Base-by-base conservation (phyloP, 108 stramenopile genomes). In the Cyclostephanos tholiformis region DNA sequence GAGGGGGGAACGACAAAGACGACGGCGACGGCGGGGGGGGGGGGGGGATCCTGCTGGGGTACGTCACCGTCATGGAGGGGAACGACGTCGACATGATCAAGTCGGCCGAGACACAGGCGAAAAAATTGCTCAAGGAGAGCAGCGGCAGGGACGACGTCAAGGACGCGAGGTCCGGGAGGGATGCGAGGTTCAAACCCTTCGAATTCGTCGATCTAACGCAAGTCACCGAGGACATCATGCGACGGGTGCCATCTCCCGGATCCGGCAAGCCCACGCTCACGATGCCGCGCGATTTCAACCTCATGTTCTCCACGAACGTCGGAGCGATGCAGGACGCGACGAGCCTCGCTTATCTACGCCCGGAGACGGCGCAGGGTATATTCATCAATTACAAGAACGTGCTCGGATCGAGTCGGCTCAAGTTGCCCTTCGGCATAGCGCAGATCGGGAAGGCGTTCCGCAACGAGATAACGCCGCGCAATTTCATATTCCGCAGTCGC, bases 321-420 rank as follows among this genome's bases (percentile, higher is more conserved):
- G 97, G 99, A 12, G 97, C 98, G 23, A 73, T 91, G 74, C 76
- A 77, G 25, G 97, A 97, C 72, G 87, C 46, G 14, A 71, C 88
- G 16, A 84, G 92, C 8, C 69, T 84, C 14, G 98, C 97, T 0
- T 99, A 97, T 81, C 82, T 99, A 36, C 84, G 99, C 27, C 97
- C 99, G 5, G 99, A 99, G 86, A 99, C 99, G 12, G 99, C 99
- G 10, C 99, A 99, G 79, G 99, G 97, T 19, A 97, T 97, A 55
- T 98, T 97, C 81, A 87, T 96, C 69, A 97, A 98, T 71, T 98
- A 97, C 80, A 94, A 94, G 77, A 97, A 97, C 77, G 95, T 92
- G 4, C 71, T 90, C 39, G 81, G 80, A 7, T 84, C 93, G 14
- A 82, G 86, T 20, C 85, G 97, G 10, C 80, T 83, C 69, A 94